Conservation (phyloP, 805 yeast genomes). For the Kregervanrija delftensis region DNA sequence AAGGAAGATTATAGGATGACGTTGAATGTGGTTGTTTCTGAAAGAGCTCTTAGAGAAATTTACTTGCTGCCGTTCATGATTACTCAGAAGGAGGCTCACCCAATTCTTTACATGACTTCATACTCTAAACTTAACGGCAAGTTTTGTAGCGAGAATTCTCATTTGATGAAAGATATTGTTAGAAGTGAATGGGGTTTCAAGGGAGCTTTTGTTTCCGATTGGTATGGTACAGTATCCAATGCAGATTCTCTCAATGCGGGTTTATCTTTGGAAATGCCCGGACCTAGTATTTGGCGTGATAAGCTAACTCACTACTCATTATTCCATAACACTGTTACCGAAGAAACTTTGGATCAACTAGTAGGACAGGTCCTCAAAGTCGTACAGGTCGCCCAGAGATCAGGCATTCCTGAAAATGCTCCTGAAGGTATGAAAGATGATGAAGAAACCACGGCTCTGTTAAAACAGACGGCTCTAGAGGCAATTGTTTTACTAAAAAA, state of each 20-base stretch:
- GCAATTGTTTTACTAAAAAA: slow-evolving; percentile 1
- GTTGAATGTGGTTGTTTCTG: slow-evolving; percentile 32
- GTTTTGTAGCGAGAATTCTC: slow-evolving; percentile 32
- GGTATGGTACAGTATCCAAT: slow-evolving; percentile 35
- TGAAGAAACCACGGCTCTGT: neutral
- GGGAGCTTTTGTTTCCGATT: slow-evolving; percentile 36
- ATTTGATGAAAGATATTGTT: slow-evolving; percentile 29
- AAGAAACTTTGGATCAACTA: slow-evolving; percentile 32
- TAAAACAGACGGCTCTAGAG: neutral
- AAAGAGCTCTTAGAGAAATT: slow-evolving; percentile 38
- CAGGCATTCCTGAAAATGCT: slow-evolving; percentile 35
- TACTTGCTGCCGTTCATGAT: slow-evolving; percentile 38
- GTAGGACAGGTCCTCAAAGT: slow-evolving; percentile 41
- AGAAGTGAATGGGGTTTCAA: slow-evolving; percentile 35
- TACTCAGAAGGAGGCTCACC: slow-evolving; percentile 32
- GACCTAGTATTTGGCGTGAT: slow-evolving; percentile 21
- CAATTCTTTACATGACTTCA: slow-evolving; percentile 35
- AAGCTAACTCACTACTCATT: neutral
- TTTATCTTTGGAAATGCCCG: slow-evolving; percentile 41
- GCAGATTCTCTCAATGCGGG: slow-evolving; percentile 35
- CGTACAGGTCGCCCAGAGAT: slow-evolving; percentile 34
- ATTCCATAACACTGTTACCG: neutral
- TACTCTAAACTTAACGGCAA: slow-evolving; percentile 37
- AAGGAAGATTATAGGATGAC: slow-evolving; percentile 32
- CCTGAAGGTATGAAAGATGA: slow-evolving; percentile 17